Conservation (phyloP, 2,329 filamentous ascomycete genomes). For the Botrytis porri region DNA sequence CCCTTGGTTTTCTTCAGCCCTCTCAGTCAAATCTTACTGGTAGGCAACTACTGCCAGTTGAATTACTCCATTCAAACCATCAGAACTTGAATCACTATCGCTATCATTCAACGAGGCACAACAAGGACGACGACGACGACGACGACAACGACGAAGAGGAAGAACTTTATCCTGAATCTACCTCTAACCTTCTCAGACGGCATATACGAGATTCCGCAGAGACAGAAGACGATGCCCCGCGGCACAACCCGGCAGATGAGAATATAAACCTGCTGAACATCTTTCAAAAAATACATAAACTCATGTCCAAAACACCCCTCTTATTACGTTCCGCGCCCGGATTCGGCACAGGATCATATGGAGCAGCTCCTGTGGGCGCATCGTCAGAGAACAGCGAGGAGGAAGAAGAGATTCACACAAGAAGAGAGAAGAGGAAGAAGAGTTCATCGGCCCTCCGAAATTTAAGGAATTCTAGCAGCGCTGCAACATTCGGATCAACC, state of each 20-base stretch:
- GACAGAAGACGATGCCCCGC: slow-evolving; percentile 24
- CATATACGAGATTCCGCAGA: slow-evolving; percentile 24
- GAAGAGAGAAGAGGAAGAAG: slow-evolving; percentile 28
- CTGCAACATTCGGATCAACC: slow-evolving; percentile 21
- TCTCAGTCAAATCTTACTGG: neutral
- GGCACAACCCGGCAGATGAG: slow-evolving; percentile 19
- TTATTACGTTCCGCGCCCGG: slow-evolving; percentile 58
- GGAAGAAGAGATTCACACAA: slow-evolving; percentile 33
- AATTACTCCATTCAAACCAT: neutral
- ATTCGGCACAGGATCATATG: slow-evolving; percentile 59
- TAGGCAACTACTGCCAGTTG: neutral
- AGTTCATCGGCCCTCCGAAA: slow-evolving; percentile 32
- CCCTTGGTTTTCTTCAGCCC: slow-evolving; percentile 4
- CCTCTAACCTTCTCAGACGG: slow-evolving; percentile 31
- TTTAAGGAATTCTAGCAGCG: slow-evolving; percentile 32
- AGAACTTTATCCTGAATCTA: slow-evolving; percentile 34
- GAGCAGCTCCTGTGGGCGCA: slow-evolving; percentile 50
- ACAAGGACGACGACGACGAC: slow-evolving; percentile 18
- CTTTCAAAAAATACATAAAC: slow-evolving; percentile 27
- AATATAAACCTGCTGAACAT: slow-evolving; percentile 24
- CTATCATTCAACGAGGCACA: slow-evolving; percentile 5
- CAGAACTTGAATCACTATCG: neutral
- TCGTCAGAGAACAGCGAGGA: slow-evolving; percentile 40
- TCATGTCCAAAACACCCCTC: slow-evolving; percentile 51
- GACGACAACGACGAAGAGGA: slow-evolving; percentile 26